Evolutionary conservation across 2,329 filamentous ascomycete species (phyloP), one percentile per base, ranked within the genome.

Genomic region (Aaosphaeria pasadenensis): DNA sequence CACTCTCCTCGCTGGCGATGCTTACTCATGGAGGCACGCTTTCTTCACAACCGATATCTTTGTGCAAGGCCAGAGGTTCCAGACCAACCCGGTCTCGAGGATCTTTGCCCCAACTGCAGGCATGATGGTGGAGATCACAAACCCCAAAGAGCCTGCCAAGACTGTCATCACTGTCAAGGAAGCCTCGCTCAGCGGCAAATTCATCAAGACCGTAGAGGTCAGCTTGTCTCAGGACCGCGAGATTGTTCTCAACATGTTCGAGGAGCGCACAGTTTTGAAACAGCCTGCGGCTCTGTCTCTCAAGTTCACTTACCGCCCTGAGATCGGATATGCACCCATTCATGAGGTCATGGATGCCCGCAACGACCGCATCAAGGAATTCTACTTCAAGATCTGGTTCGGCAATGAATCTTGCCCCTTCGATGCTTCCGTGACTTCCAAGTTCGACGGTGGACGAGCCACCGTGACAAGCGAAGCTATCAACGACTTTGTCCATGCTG

Each of bases 361-460:
- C 66, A 99, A 99, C 69, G 92, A 99, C 68, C 88, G 90, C 56
- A 97, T 99, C 79, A 99, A 99, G 79, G 89, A 96, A 72, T 99
- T 99, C 71, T 99, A 99, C 80, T 99, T 95, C 85, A 86, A 86
- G 59, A 86, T 95, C 57, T 99, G 94, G 94, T 99, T 99, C 62
- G 94, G 91, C 39, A 82, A 91, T 51, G 91, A 96, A 64, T 74
- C 80, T 39, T 80, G 95, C 44, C 86, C 95, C 47, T 88, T 96
- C 47, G 87, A 96, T 62, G 86, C 88, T 11, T 80, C 89, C 33
- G 88, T 96, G 45, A 91, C 89, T 5, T 87, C 89, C 66, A 86
- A 85, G 58, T 99, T 99, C 66, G 89, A 94, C 57, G 94, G 94
- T 66, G 94, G 94, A 56, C 85, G 86, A 58, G 83, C 90, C 5